Evolutionary conservation across 305 asterid genomes (phyloP).

Genomic region (Striga hermonthica): DNA sequence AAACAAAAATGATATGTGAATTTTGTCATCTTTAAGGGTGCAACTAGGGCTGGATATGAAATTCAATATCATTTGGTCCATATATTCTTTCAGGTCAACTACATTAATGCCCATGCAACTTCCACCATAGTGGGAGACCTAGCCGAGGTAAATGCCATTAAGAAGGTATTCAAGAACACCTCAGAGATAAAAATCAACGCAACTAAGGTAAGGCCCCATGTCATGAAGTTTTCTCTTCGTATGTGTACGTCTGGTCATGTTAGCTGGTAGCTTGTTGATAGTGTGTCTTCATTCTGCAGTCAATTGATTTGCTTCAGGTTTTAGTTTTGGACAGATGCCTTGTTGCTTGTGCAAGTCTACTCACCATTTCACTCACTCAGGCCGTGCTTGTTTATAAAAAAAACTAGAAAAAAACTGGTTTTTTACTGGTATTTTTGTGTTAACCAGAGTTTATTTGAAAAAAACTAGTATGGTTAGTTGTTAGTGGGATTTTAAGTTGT

Average conservation of each 20-base stretch:
- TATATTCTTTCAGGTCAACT: constrained; percentile 66
- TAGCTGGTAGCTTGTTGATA: constrained; percentile 4
- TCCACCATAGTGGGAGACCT: constrained; percentile 88
- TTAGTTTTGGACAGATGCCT: too few relatives aligned
- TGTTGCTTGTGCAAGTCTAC: too few relatives aligned
- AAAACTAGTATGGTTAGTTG: too few relatives aligned
- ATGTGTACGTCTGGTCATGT: neutral
- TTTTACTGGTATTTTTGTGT: too few relatives aligned
- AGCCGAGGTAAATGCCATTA: constrained; percentile 89
- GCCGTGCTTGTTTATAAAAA: too few relatives aligned
- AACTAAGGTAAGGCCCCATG: constrained; percentile 60
- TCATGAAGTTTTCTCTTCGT: constrained; percentile 23
- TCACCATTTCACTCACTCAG: too few relatives aligned
- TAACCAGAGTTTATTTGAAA: too few relatives aligned
- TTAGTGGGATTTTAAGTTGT: too few relatives aligned
- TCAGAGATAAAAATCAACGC: constrained; percentile 81
- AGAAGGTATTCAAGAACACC: constrained; percentile 85
- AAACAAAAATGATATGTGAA: neutral
- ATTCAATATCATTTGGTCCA: constrained; percentile 6
- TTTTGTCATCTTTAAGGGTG: constrained; percentile 8
- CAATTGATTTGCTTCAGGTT: neutral
- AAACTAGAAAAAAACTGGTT: too few relatives aligned
- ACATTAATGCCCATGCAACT: constrained; percentile 94
- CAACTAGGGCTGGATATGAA: neutral
- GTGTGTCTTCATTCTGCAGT: neutral